Evolutionary conservation across 176 grass and related monocot species (phyloP), one percentile per base, ranked within the genome.

Genomic region (Saccharum spontaneum): DNA sequence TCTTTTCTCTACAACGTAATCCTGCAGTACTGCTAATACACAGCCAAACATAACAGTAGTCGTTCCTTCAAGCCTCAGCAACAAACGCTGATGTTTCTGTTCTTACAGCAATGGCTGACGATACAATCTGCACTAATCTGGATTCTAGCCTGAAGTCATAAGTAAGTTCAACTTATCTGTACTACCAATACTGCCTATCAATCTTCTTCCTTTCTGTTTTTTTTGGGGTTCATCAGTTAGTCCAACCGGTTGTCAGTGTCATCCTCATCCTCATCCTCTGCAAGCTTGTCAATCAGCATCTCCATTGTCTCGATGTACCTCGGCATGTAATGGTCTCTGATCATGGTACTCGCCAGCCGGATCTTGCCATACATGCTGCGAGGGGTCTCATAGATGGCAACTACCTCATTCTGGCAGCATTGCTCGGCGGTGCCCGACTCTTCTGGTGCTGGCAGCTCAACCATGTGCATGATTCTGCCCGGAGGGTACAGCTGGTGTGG

Each of bases 381-480:
- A 68, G 90, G 85, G 8, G 86, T 92, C 83, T 94, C 73, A 52
- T 92, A 97, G 23, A 96, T 81, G 6, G 86, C 39, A 16, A 92
- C 44, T 10, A 39, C 61, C 71, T 78, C 83, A 31, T 85, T 50
- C 52, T 72, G 50, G 1, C 18, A 8, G 39, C 20, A 40, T 71
- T 79, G 77, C 24, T 78, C 59, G 9, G 38, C 31, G 4, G 36
- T 59, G 46, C 69, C 30, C 1, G 5, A 20, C 30, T 62, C 82
- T 75, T 80, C 74, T 45, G 69, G 8, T 31, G 40, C 61, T 14
- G 85, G 92, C 10, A 90, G 67, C 17, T 67, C 78, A 72, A 94
- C 88, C 92, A 97, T 97, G 84, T 97, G 94, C 83, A 97, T 77
- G 79, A 92, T 94, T 89, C 81, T 90, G 38, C 94, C 94, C 4